Conservation (phyloP, 306 rosid genomes). For the Potentilla sterilis region DNA sequence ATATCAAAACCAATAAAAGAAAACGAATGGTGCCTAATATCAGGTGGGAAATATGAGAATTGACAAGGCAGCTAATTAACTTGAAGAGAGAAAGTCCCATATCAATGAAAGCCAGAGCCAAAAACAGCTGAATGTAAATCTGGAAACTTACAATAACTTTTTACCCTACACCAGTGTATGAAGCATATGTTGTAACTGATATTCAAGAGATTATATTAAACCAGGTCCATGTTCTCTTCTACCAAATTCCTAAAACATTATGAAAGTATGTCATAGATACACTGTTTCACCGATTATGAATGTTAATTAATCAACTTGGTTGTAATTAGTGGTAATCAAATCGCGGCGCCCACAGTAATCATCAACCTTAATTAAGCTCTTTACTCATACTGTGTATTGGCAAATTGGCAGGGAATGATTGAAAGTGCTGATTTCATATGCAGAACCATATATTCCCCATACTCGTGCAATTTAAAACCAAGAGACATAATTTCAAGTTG, state of each 20-base stretch:
- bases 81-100: neutral
- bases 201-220: neutral
- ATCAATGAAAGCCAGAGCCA: neutral
- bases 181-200: neutral
- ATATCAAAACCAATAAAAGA: neutral
- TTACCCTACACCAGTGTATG: neutral
- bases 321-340: neutral
- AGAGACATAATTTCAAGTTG: neutral
- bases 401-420: neutral
- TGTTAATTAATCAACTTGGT: neutral
- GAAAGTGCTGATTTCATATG: neutral
- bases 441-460: neutral
- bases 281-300: neutral
- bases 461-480: neutral
- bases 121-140: neutral
- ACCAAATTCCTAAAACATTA: neutral
- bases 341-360: neutral
- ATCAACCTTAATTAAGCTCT: neutral
- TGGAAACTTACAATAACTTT: neutral
- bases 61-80: neutral
- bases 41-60: neutral
- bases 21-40: neutral
- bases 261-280: neutral
- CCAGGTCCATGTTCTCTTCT: neutral
- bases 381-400: neutral